Evolutionary conservation across 2,329 filamentous ascomycete genomes (phyloP), one percentile per base, ranked within the genome.

Genomic region (Talaromyces sp.): DNA sequence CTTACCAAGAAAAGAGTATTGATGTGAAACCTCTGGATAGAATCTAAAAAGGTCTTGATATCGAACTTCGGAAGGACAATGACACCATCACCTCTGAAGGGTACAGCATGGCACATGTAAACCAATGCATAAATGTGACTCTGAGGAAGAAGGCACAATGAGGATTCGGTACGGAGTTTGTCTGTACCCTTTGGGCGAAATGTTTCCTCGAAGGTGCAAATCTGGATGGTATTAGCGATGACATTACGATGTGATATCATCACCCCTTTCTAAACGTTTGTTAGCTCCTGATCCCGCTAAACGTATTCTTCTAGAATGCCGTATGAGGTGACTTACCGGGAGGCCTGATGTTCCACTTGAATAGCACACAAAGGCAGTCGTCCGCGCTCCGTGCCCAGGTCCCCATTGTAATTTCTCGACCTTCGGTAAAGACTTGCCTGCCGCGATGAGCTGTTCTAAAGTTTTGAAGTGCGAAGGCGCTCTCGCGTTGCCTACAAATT

Each of bases 121-220:
- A 92, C 86, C 41, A 95, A 80, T 3, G 87, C 87, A 75, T 94
- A 96, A 68, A 95, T 95, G 72, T 96, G 92, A 69, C 89, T 93
- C 72, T 92, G 87, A 0, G 91, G 91, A 0, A 94, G 80, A n/a
- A 94, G 81, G 5, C 90, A 91, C 0, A 93, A 83, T 1, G 76
- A 79, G 22, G 84, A 81, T 60, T 88, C 85, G 0, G 78, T 83
- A 68, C 84, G 50, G 85, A 88, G 43, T 79, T 65, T 78, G 72
- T 66, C 47, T 11, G 60, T 68, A 33, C 70, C 60, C 2, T 47
- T 43, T 3, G 72, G 68, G 8, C 78, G 74, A 49, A 70, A 71
- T 0, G 74, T 70, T 37, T 78, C 74, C 50, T 89, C 86, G 67
- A 78, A 87, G 0, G 82, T 73, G 7, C 72, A 73, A 63, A 88